Evolutionary conservation across 768 basidiomycete species (phyloP), one percentile per base, ranked within the genome.

Genomic region (Clitopilus hobsonii): DNA sequence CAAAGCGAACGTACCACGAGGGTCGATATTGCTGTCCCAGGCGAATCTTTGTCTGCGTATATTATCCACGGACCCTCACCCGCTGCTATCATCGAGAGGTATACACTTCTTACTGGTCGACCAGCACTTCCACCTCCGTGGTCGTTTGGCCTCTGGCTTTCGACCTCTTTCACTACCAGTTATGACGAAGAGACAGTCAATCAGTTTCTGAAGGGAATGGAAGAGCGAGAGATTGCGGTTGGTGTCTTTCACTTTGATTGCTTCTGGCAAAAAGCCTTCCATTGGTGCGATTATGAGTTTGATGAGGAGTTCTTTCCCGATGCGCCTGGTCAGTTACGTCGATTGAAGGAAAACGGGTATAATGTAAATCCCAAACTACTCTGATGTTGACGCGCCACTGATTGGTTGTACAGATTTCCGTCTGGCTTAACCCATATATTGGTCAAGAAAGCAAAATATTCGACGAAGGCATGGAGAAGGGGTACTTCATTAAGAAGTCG

Each of bases 71-170:
- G 78, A 1, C 68, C 70, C 2, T 60, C 64, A 11, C 70, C 68
- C 11, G 56, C 58, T 27, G 55, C 64, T 16, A 64, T 74, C 14
- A 64, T 74, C 38, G 49, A 69, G 28, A 60, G 66, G 1, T 74
- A 74, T 55, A 72, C 72, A 6, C 55, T 65, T 7, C 57, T 75
- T 13, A 73, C 69, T n/a, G 74, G 74, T 13, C 70, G 71, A 13
- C 73, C 74, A 26, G 71, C 71, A 2, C 69, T 80, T 16, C 78
- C 78, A 10, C 78, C 78, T 11, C 67, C 72, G 0, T 79, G 78
- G 77, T 72, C 77, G 4, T 80, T 77, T 61, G 74, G 75, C 32
- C 72, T 80, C 13, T 80, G 74, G 73, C 66, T 80, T 6, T 73
- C 76, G 11, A 78, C 78, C 0, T 77, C 74, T 1, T 80, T 79